Evolutionary conservation across 306 rosid genomes (phyloP).

Genomic region (Vigna nakashimae): DNA sequence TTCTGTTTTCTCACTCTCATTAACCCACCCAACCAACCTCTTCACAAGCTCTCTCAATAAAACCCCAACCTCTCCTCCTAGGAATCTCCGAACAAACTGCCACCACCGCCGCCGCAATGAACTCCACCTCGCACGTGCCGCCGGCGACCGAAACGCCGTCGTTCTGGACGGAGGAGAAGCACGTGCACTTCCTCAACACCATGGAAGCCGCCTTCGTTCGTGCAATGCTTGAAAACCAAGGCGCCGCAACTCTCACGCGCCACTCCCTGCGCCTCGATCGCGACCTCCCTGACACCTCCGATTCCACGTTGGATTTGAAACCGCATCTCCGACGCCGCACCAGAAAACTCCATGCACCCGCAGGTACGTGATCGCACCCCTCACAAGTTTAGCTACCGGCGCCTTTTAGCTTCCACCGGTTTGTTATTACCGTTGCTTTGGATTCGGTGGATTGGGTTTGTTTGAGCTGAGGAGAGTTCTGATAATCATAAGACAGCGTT

Average conservation of each 20-base stretch:
- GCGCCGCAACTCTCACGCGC: background rate
- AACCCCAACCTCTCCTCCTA: background rate
- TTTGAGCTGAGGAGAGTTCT: background rate
- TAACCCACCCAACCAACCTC: background rate
- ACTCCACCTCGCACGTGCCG: background rate
- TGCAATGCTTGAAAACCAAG: slow-evolving; percentile 58
- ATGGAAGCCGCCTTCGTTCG: slow-evolving; percentile 89
- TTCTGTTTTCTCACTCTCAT: background rate
- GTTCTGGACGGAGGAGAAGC: slow-evolving; percentile 87
- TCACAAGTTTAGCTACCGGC: background rate
- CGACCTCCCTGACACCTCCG: slow-evolving; percentile 64
- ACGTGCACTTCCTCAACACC: slow-evolving; percentile 64
- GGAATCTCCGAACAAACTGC: background rate
- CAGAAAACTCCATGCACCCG: slow-evolving; percentile 39
- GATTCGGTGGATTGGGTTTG: too few species aligned
- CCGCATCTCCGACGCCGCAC: background rate
- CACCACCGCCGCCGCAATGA: background rate
- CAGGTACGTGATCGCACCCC: slow-evolving; percentile 52
- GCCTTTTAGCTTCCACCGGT: slow-evolving; percentile 19
- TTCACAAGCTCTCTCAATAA: background rate
- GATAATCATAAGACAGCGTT: slow-evolving; percentile 19
- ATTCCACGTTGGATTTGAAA: slow-evolving; percentile 72
- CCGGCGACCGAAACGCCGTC: slow-evolving; percentile 33
- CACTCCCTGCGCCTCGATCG: slow-evolving; percentile 63
- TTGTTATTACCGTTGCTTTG: background rate